Evolutionary conservation across 2,329 filamentous ascomycete genomes (phyloP).

Genomic region (Phyllosticta citriasiana): DNA sequence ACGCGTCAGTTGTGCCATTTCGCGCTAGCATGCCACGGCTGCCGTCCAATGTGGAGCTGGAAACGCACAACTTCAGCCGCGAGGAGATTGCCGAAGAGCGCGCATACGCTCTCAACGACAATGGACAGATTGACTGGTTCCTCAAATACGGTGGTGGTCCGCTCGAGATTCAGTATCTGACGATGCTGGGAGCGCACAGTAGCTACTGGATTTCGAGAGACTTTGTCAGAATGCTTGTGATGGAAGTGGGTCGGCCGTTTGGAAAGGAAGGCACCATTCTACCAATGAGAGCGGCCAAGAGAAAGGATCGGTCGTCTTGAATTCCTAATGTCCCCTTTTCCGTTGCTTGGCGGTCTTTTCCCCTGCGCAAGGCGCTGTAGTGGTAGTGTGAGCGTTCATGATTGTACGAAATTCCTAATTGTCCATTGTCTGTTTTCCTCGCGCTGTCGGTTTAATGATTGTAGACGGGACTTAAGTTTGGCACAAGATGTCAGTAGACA

Average conservation of each 20-base stretch:
- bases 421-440: neutral
- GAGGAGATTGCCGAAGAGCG: slow-evolving; percentile 89
- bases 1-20: slow-evolving; percentile 25
- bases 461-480: neutral
- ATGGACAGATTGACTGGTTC: slow-evolving; percentile 90
- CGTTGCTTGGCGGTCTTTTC: neutral
- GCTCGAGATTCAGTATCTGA: slow-evolving; percentile 89
- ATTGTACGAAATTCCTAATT: neutral
- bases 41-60: slow-evolving; percentile 63
- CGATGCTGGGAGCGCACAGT: slow-evolving; percentile 91
- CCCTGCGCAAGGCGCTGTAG: neutral
- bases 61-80: slow-evolving; percentile 87
- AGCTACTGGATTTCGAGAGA: slow-evolving; percentile 86
- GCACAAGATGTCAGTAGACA: neutral
- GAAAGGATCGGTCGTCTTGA: slow-evolving; percentile 12
- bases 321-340: neutral
- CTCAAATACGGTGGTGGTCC: slow-evolving; percentile 75
- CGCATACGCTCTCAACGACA: slow-evolving; percentile 83
- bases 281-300: slow-evolving; percentile 47
- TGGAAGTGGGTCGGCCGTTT: slow-evolving; percentile 69
- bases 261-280: slow-evolving; percentile 52
- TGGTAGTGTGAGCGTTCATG: neutral
- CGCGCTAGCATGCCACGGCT: slow-evolving; percentile 25
- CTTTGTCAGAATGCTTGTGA: slow-evolving; percentile 80
- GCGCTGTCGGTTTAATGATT: neutral